These are phyloP conservation scores for Termitomyces sp. DNA, from an alignment of 768 basidiomycete species.

Conservation along the genomic window DNA sequence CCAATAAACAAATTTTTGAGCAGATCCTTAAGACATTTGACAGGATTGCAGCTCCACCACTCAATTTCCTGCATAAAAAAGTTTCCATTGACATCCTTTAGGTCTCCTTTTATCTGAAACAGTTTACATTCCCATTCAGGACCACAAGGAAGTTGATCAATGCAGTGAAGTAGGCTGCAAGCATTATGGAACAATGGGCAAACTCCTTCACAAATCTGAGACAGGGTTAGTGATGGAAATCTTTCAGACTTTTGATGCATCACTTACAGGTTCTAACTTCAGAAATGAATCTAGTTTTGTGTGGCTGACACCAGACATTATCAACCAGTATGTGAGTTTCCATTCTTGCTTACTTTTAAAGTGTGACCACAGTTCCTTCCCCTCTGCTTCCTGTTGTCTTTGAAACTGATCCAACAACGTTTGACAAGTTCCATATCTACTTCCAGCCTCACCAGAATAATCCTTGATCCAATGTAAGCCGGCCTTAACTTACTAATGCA, in stretches of 20 bases:
- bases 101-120: slow-evolving; percentile 4
- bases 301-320: slow-evolving; percentile 5
- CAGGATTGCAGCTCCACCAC: slow-evolving; percentile 22
- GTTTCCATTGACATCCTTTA: not conserved
- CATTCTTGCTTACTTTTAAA: slow-evolving; percentile 1
- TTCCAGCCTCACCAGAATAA: not conserved
- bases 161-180: slow-evolving; percentile 4
- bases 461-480: not conserved
- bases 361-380: not conserved
- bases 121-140: slow-evolving; percentile 20
- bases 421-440: not conserved
- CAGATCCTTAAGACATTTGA: slow-evolving; percentile 24
- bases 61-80: slow-evolving; percentile 15
- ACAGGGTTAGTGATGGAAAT: not conserved
- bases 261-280: not conserved
- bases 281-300: slow-evolving; percentile 4
- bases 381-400: not conserved
- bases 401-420: not conserved
- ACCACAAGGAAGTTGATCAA: slow-evolving; percentile 18
- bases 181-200: slow-evolving; percentile 10
- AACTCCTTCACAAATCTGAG: not conserved
- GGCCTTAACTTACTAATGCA: no score
- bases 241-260: not conserved
- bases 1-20: slow-evolving; percentile 23
- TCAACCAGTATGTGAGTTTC: slow-evolving; percentile 6